These are phyloP conservation scores for Didymella glomerata DNA, from an alignment of 2,329 filamentous ascomycete species.

Conservation along the genomic window DNA sequence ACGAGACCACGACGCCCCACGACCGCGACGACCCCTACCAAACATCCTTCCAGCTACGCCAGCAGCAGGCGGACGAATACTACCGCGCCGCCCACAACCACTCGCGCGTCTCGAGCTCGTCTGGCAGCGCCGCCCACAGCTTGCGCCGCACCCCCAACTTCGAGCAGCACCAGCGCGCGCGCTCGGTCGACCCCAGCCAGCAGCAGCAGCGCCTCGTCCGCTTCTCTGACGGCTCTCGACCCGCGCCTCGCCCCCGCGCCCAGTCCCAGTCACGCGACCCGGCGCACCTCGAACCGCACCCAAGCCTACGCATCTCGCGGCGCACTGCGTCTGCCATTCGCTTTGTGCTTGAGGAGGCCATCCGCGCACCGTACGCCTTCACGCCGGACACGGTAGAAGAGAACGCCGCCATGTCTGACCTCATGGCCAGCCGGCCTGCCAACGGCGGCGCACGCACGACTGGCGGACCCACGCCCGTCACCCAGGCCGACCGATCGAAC, in stretches of 20 bases:
- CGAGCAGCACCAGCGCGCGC: constrained; percentile 43
- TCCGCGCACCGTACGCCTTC: constrained; percentile 82
- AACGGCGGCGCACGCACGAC: constrained; percentile 66
- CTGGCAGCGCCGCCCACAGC: constrained; percentile 59
- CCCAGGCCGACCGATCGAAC: constrained; percentile 60
- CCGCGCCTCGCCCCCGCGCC: constrained; percentile 44
- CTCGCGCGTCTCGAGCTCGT: constrained; percentile 62
- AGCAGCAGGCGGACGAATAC: constrained; percentile 51
- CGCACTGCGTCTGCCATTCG: constrained; percentile 90
- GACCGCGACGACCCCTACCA: constrained; percentile 47
- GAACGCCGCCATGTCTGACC: constrained; percentile 90
- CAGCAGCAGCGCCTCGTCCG: constrained; percentile 46
- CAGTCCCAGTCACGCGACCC: constrained; percentile 19
- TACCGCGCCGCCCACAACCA: constrained; percentile 47
- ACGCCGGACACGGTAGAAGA: constrained; percentile 86
- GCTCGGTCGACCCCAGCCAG: constrained; percentile 56
- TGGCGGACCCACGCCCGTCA: constrained; percentile 62
- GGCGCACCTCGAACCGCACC: constrained; percentile 55
- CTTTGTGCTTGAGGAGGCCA: constrained; percentile 88
- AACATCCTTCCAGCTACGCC: constrained; percentile 54
- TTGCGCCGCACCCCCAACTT: constrained; percentile 64
- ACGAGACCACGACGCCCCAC: constrained; percentile 52
- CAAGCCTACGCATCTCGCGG: constrained; percentile 75
- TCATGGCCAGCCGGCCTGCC: constrained; percentile 67
- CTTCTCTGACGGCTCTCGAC: constrained; percentile 42